These are phyloP conservation scores for Beauveria caledonica DNA, from an alignment of 2,329 filamentous ascomycete genomes.

Conservation along the genomic window DNA sequence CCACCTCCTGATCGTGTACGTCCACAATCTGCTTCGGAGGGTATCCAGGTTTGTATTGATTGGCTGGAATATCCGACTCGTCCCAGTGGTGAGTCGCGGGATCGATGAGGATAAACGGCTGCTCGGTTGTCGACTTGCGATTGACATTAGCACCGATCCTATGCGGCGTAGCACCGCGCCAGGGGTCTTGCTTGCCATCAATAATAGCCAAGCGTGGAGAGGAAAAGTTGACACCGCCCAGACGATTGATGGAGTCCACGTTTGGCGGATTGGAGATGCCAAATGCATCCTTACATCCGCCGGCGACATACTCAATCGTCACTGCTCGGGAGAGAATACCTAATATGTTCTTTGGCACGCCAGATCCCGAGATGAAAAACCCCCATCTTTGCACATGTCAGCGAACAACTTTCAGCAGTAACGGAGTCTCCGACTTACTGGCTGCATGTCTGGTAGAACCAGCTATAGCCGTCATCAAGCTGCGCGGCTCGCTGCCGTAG, in stretches of 20 bases:
- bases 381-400: slow-evolving; percentile 53
- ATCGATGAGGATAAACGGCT: slow-evolving; percentile 67
- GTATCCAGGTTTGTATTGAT: slow-evolving; percentile 52
- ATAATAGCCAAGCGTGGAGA: slow-evolving; percentile 69
- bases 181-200: slow-evolving; percentile 72
- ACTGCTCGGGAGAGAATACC: slow-evolving; percentile 66
- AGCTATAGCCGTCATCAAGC: slow-evolving; percentile 26
- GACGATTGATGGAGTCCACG: slow-evolving; percentile 61
- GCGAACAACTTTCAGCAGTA: not conserved
- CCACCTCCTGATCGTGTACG: slow-evolving; percentile 49
- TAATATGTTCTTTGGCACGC: slow-evolving; percentile 53
- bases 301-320: slow-evolving; percentile 51
- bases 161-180: slow-evolving; percentile 67
- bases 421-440: slow-evolving; percentile 29
- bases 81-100: slow-evolving; percentile 76
- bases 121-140: slow-evolving; percentile 49
- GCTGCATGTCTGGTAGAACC: slow-evolving; percentile 47
- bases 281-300: slow-evolving; percentile 59
- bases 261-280: slow-evolving; percentile 58
- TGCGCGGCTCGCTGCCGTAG: not conserved
- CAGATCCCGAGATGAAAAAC: slow-evolving; percentile 65
- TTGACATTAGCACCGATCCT: slow-evolving; percentile 45
- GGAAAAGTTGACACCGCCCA: slow-evolving; percentile 63
- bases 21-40: slow-evolving; percentile 51
- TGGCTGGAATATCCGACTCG: slow-evolving; percentile 50